Conservation (phyloP, 2,329 filamentous ascomycete genomes). For the Scleromitrula shiraiana region DNA sequence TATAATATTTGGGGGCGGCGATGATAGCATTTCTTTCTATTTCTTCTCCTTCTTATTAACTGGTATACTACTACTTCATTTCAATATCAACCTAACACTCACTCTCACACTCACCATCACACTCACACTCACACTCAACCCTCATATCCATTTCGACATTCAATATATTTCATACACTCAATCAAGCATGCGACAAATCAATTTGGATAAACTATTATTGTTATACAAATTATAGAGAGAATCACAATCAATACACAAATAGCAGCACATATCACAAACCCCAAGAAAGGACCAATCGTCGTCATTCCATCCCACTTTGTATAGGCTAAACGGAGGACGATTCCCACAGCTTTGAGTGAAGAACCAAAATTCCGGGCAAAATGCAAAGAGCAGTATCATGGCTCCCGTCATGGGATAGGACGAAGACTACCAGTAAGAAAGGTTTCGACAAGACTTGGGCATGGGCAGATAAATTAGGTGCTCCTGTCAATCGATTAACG, state of each 20-base stretch:
- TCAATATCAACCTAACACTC: no score
- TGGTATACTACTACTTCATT: no score
- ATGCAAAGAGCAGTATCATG: conserved; percentile 30
- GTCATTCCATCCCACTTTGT: conserved; percentile 4
- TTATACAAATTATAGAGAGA: not conserved
- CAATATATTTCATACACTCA: not conserved
- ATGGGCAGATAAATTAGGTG: conserved; percentile 57
- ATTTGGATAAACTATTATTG: not conserved
- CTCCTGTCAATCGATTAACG: conserved; percentile 71
- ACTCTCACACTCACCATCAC: no score
- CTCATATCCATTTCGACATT: not conserved
- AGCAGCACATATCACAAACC: not conserved
- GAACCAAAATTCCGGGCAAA: conserved; percentile 13
- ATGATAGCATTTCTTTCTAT: not conserved
- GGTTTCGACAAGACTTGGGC: conserved; percentile 70
- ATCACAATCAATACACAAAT: not conserved
- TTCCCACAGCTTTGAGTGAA: conserved; percentile 18
- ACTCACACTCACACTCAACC: no score
- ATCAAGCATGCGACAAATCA: conserved; percentile 4
- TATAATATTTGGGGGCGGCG: not conserved
- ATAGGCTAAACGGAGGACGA: conserved; percentile 5
- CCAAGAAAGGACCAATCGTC: conserved; percentile 3
- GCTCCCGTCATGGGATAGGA: conserved; percentile 42
- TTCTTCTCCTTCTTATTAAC: no score
- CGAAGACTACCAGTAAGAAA: conserved; percentile 49